Base-by-base conservation (phyloP, 1,139 yeast genomes). In the Geotrichum macrosporum region DNA sequence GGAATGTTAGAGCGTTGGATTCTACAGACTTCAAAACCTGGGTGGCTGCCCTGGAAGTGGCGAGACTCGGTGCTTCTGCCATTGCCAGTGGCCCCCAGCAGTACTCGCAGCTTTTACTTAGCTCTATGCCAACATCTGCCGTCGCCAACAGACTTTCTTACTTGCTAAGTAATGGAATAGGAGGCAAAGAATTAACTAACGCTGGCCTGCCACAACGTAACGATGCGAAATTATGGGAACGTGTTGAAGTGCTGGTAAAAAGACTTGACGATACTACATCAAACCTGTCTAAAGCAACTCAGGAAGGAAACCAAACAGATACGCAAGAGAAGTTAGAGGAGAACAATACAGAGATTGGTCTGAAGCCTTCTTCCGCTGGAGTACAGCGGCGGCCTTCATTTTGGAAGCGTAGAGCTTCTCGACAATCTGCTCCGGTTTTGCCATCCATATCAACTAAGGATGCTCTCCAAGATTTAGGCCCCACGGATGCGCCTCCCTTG, bases 1-100 rank as follows among this genome's bases (percentile, higher is more conserved):
- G 98, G 98, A 80, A 79, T 42, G 71, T 92, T 54, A 84, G 84
- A 57, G 86, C 96, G 0, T 68, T 75, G 36, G 78, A 75, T 48
- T 66, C 66, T n/a, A 71, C 73, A 3, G 92, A 85, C 55, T 92
- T 88, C 73, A 75, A 78, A 38, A 73, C 78, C 6, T 92, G 98
- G 98, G 78, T 84, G 8, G 75, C 79, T 42, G 95, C 95, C 0
- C 75, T 88, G 55, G 80, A 81, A 56, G 67, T 67, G 35, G 67
- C 78, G 41, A 47, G 60, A 15, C 19, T 37, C 26, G 41, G 41
- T 4, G 33, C 41, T 18, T 21, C 41, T 5, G 34, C 24, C 10
- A 35, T 35, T 20, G 41, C 41, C 8, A 20, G 29, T 5, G 29
- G 34, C 15, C 34, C 41, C 8, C 41, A 27, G 24, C 26, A 26